Conservation (phyloP, 371 early-diverging fungal genomes). For the Cokeromyces recurvatus region DNA sequence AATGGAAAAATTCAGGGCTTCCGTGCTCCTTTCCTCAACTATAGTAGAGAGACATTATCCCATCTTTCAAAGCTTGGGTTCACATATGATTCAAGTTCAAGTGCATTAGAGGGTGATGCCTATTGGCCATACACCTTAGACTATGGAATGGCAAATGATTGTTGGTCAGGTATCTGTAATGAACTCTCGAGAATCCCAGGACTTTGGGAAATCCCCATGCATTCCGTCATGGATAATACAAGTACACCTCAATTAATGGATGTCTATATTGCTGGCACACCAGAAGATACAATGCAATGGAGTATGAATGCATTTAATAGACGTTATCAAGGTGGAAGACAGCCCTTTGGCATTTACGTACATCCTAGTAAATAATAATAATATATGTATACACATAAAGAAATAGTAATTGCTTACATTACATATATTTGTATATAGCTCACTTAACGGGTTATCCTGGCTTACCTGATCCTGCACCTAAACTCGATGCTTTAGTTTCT, state of each 20-base stretch:
- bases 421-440: constrained; percentile 16
- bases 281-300: constrained; percentile 40
- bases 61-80: constrained; percentile 51
- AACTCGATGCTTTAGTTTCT: constrained; percentile 31
- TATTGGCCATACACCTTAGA: constrained; percentile 76
- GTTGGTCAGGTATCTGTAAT: constrained; percentile 53
- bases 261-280: constrained; percentile 50
- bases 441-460: constrained; percentile 47
- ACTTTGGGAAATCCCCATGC: constrained; percentile 73
- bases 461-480: constrained; percentile 36
- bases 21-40: constrained; percentile 69
- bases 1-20: constrained; percentile 62
- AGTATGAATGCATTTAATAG: constrained; percentile 45
- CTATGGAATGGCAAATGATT: constrained; percentile 65
- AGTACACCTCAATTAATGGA: constrained; percentile 61
- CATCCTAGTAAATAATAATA: constrained; percentile 38
- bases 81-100: constrained; percentile 59
- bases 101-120: constrained; percentile 42
- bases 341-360: constrained; percentile 67
- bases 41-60: constrained; percentile 44
- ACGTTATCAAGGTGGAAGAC: constrained; percentile 58
- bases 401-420: too few species aligned
- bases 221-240: constrained; percentile 33
- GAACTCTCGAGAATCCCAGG: constrained; percentile 47
- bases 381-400: too few species aligned